A percentile compares a stretch with the other conserved stretches of the same genome.
These are phyloP conservation scores for Manihot esculenta DNA, from an alignment of 441 rosid genomes.

Conservation along the genomic window DNA sequence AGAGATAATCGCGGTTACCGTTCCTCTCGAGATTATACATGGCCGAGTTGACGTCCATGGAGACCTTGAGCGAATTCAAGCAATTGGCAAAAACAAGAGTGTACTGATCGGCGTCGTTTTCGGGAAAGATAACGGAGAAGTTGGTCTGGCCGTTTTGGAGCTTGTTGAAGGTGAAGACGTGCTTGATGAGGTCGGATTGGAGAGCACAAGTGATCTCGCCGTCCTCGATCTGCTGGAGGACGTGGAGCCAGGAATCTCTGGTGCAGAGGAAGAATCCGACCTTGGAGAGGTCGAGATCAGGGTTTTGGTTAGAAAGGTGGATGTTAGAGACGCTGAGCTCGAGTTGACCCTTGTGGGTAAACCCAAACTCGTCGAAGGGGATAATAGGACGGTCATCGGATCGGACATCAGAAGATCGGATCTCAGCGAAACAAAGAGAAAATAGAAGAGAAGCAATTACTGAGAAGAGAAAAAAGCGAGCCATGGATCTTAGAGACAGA, in stretches of 20 bases:
- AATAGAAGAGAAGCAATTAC: slow-evolving; percentile 27
- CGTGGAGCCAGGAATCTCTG: slow-evolving; percentile 75
- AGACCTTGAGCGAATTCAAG: slow-evolving; percentile 49
- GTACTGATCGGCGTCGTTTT: slow-evolving; percentile 69
- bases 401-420: slow-evolving; percentile 69
- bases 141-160: slow-evolving; percentile 31
- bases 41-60: slow-evolving; percentile 71
- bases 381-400: slow-evolving; percentile 62
- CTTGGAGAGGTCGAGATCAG: slow-evolving; percentile 59
- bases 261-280: slow-evolving; percentile 95
- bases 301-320: slow-evolving; percentile 46
- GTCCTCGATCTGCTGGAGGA: slow-evolving; percentile 70
- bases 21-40: slow-evolving; percentile 82
- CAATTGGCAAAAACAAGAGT: slow-evolving; percentile 83
- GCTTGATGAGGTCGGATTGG: slow-evolving; percentile 56
- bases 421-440: slow-evolving; percentile 51
- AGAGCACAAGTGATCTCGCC: slow-evolving; percentile 70
- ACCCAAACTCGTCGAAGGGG: slow-evolving; percentile 79
- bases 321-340: slow-evolving; percentile 63
- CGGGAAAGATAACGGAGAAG: slow-evolving; percentile 23
- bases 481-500: slow-evolving; percentile 34
- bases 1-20: slow-evolving; percentile 67
- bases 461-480: slow-evolving; percentile 22
- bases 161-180: slow-evolving; percentile 54
- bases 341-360: slow-evolving; percentile 79